Conservation (phyloP, 176 grass and related monocot species). For the Zea mays region DNA sequence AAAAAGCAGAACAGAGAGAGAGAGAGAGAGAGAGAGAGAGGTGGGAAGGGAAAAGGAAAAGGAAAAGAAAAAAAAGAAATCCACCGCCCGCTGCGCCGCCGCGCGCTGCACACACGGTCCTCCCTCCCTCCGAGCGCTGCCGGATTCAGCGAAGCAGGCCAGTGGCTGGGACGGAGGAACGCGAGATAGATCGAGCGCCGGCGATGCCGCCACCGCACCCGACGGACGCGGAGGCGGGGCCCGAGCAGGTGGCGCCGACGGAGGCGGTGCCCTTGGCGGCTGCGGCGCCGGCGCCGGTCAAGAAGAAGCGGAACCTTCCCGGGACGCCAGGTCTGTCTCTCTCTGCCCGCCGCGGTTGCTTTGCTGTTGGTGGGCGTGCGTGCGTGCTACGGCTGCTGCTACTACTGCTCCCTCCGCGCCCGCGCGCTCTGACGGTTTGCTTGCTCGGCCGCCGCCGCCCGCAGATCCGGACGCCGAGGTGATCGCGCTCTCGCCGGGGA, state of each 20-base stretch:
- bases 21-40: background rate
- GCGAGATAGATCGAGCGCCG: slow-evolving; percentile 34
- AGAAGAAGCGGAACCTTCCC: slow-evolving; percentile 72
- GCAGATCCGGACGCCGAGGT: slow-evolving; percentile 89
- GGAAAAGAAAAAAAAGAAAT: background rate
- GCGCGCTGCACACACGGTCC: background rate
- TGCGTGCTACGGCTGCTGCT: background rate
- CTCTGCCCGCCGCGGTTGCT: background rate
- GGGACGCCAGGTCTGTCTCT: slow-evolving; percentile 46
- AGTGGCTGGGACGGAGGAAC: background rate
- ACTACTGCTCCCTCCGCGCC: background rate
- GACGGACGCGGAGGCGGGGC: slow-evolving; percentile 5
- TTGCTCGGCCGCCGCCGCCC: background rate
- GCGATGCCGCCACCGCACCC: slow-evolving; percentile 39
- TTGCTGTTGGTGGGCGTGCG: slow-evolving; percentile 18
- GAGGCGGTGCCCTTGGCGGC: background rate
- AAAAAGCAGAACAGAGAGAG: background rate
- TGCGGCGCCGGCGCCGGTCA: slow-evolving; percentile 17
- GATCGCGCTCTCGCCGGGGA: slow-evolving; percentile 74
- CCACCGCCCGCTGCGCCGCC: slow-evolving; percentile 26
- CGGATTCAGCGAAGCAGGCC: background rate
- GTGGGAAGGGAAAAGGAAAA: too few species aligned
- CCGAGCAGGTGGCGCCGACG: background rate
- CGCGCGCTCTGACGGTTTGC: background rate
- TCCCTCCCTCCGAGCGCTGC: background rate